Conservation (phyloP, 2,329 filamentous ascomycete species). For the Sarocladium brachiariae region DNA sequence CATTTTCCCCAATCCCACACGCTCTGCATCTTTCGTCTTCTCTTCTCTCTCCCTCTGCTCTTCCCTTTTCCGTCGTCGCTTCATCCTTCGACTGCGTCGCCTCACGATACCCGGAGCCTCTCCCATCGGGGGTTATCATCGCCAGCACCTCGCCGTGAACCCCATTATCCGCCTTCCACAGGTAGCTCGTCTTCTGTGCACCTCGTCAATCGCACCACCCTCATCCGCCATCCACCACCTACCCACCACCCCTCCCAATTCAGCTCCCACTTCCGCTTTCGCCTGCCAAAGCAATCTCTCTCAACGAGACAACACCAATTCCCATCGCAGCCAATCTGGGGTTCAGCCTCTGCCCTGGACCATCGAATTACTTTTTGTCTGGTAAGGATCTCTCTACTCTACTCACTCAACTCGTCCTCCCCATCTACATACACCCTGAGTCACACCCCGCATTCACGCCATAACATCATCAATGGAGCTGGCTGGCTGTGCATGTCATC, state of each 20-base stretch:
- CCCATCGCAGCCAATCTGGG: background rate
- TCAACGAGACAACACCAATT: background rate
- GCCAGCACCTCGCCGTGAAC: background rate
- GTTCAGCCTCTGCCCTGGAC: background rate
- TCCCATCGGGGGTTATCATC: background rate
- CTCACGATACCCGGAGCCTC: background rate
- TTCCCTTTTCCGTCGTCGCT: background rate
- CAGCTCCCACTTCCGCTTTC: slow-evolving; percentile 10
- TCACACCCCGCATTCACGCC: slow-evolving; percentile 7
- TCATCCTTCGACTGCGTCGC: background rate
- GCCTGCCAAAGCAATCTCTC: background rate
- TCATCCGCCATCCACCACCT: background rate
- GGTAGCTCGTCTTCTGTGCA: background rate
- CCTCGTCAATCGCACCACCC: background rate
- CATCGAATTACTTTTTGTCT: background rate
- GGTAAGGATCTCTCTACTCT: slow-evolving; percentile 3
- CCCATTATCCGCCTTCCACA: background rate
- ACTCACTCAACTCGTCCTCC: slow-evolving; percentile 10
- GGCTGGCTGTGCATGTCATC: slow-evolving; percentile 1
- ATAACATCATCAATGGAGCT: slow-evolving; percentile 6
- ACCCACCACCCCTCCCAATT: background rate
- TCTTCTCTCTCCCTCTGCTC: slow-evolving; percentile 6
- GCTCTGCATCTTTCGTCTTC: slow-evolving; percentile 10
- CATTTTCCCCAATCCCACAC: slow-evolving; percentile 3
- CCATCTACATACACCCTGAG: too few species aligned